Evolutionary conservation across 2,329 filamentous ascomycete species (phyloP).

Genomic region (Aureobasidium namibiae): DNA sequence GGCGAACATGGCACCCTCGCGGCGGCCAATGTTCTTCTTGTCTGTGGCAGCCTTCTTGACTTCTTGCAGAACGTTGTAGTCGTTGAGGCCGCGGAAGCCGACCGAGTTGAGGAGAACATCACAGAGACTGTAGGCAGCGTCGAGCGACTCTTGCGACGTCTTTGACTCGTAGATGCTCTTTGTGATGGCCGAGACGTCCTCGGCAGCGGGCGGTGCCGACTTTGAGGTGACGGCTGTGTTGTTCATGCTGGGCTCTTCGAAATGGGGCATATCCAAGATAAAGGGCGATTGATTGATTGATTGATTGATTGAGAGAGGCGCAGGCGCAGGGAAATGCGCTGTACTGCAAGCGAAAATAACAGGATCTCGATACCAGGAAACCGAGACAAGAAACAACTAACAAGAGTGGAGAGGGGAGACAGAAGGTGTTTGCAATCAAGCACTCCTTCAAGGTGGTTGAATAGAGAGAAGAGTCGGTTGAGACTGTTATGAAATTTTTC

Average conservation of each 20-base stretch:
- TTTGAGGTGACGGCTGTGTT: conserved; percentile 37
- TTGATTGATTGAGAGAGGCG: background rate
- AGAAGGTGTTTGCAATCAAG: conserved; percentile 17
- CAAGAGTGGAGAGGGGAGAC: conserved; percentile 25
- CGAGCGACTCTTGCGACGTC: conserved; percentile 48
- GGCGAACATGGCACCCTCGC: conserved; percentile 91
- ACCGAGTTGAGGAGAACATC: conserved; percentile 57
- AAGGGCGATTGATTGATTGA: too few relatives aligned
- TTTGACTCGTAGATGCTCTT: conserved; percentile 40
- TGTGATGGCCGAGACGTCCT: conserved; percentile 37
- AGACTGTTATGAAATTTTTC: background rate
- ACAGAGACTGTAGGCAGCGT: conserved; percentile 57
- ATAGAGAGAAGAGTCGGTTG: conserved; percentile 2
- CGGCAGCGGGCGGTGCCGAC: conserved; percentile 35
- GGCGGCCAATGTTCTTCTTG: conserved; percentile 81
- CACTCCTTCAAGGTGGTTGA: conserved; percentile 6
- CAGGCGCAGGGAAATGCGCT: background rate
- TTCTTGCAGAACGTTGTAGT: conserved; percentile 54
- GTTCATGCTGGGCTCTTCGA: conserved; percentile 42
- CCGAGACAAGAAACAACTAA: background rate
- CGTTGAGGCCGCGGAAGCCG: conserved; percentile 53
- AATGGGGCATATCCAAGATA: conserved; percentile 8
- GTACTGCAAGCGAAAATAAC: background rate
- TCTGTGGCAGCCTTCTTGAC: conserved; percentile 73
- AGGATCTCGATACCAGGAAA: background rate